These are phyloP conservation scores for Bipolaris sorokiniana DNA, from an alignment of 2,329 filamentous ascomycete species.

Conservation along the genomic window DNA sequence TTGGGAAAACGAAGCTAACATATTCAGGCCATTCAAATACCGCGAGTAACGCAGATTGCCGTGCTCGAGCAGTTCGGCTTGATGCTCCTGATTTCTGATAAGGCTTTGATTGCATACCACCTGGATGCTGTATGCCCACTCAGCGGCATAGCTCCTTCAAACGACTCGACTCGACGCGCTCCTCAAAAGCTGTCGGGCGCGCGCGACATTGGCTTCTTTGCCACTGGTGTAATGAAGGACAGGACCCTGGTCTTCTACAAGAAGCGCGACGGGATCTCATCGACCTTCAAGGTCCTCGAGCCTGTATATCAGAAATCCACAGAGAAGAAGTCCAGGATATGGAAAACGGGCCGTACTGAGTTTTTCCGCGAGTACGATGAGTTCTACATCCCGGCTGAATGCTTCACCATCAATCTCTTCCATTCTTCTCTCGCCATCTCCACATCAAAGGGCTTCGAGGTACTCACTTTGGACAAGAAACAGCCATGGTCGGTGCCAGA, in stretches of 20 bases:
- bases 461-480: conserved; percentile 97
- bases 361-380: conserved; percentile 99
- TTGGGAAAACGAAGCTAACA: conserved; percentile 33
- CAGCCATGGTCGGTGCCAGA: conserved; percentile 93
- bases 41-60: conserved; percentile 86
- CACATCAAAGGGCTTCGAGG: conserved; percentile 90
- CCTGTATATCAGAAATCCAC: conserved; percentile 92
- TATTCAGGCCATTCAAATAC: conserved; percentile 73
- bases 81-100: conserved; percentile 89
- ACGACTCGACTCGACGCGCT: conserved; percentile 80
- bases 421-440: conserved; percentile 91
- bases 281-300: conserved; percentile 95
- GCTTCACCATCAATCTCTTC: conserved; percentile 94
- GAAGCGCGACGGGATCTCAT: conserved; percentile 88
- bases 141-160: conserved; percentile 62
- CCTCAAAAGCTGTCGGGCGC: conserved; percentile 86
- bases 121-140: conserved; percentile 77
- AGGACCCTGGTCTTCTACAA: conserved; percentile 95
- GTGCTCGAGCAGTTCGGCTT: conserved; percentile 95
- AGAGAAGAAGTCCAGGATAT: conserved; percentile 77
- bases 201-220: conserved; percentile 96
- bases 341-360: conserved; percentile 78
- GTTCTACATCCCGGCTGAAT: conserved; percentile 96
- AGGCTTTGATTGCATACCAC: conserved; percentile 89
- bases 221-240: conserved; percentile 96